Evolutionary conservation across 2,329 filamentous ascomycete species (phyloP), one percentile per base, ranked within the genome.

Genomic region (Aureobasidium sp.): DNA sequence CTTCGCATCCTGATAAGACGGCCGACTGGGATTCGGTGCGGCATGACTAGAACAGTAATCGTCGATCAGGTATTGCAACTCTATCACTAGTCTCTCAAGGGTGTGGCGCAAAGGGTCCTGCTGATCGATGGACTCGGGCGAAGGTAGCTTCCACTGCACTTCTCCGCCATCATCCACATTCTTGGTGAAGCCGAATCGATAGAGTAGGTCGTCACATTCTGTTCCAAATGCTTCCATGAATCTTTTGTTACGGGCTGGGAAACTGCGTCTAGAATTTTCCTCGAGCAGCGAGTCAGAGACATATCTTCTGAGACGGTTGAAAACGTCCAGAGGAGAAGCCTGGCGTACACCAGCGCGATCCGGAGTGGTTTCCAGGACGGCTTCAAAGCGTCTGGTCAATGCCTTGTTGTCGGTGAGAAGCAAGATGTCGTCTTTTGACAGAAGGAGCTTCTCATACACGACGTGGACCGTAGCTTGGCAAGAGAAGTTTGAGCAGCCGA

Each of bases 151-250:
- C 66, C 66, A 68, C 11, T 42, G 45, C 10, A 56, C 55, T 8
- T 59, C 56, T 21, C 32, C 53, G 4, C 29, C 17, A 3, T n/a
- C 29, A 10, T 37, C 62, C 60, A 65, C 63, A 50, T 37, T 57
- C 39, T 66, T 68, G 22, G 62, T 70, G 61, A 86, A 87, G 2
- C 78, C 81, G 29, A 86, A 63, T 40, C 74, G 76, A 53, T 75
- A 70, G 16, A 87, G 68, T 24, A 87, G 63, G 10, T 73, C 70
- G 58, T 75, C 72, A 63, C 82, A 86, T 44, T 84, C 80, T 37
- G 75, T 69, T 8, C 80, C 83, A 64, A 86, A 84, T 2, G 77
- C 77, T 56, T 80, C 73, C 60, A 80, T 71, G 59, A 85, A 87
- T 54, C 79, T 78, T 63, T 83, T 82, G 62, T 87, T 86, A 14